Conservation (phyloP, 805 yeast species). For the Candida orba region DNA sequence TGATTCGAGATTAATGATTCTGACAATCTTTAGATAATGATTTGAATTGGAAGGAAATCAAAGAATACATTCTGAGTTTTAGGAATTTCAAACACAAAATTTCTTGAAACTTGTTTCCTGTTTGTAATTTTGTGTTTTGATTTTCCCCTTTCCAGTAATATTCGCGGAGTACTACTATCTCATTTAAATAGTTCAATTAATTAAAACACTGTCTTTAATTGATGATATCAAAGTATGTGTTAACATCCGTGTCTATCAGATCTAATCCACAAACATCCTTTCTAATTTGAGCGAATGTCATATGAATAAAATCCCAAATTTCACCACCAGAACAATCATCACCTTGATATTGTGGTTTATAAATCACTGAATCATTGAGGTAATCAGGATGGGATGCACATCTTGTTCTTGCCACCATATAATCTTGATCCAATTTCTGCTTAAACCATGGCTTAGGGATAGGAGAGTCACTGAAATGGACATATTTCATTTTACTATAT, state of each 20-base stretch:
- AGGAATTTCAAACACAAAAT: too few relatives aligned
- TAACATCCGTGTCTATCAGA: constrained; percentile 12
- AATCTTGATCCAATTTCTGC: constrained; percentile 5
- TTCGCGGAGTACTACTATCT: neutral
- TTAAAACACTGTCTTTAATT: too few relatives aligned
- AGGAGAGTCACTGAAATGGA: constrained; percentile 64
- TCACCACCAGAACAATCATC: constrained; percentile 19
- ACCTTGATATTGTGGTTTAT: constrained; percentile 1
- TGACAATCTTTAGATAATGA: too few relatives aligned
- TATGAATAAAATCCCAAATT: constrained; percentile 17
- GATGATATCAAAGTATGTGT: constrained; percentile 17
- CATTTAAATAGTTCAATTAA: too few relatives aligned
- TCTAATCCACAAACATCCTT: constrained; percentile 20
- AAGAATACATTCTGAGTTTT: neutral
- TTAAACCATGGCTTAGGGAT: constrained; percentile 57
- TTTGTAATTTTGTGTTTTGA: neutral
- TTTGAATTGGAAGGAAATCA: too few relatives aligned
- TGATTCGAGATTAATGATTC: too few relatives aligned
- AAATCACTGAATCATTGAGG: constrained; percentile 1
- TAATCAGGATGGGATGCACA: constrained; percentile 15
- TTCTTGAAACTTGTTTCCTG: too few relatives aligned
- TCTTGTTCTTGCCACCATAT: constrained; percentile 13
- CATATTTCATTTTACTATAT: constrained; percentile 31
- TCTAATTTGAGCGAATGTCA: constrained; percentile 13
- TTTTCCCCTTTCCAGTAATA: neutral